phyloP scores from a whole-genome alignment of 768 basidiomycete genomes.

The Amanita polypyramis region DNA sequence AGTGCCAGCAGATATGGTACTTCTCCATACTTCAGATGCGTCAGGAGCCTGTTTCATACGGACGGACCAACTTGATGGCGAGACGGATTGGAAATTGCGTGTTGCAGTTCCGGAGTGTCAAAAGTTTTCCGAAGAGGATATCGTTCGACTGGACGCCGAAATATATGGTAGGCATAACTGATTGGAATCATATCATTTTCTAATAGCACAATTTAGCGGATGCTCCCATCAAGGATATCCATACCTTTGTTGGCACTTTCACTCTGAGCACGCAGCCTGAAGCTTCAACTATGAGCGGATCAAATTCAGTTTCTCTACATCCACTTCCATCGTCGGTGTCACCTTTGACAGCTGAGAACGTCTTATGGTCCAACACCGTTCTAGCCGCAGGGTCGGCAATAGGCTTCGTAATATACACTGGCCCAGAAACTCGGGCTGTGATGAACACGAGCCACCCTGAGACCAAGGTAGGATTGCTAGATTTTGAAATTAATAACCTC shows the following conservation, averaged over 20 bases:
- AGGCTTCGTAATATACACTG: conserved; percentile 91
- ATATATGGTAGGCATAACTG: conserved; percentile 58
- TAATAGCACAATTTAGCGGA: conserved; percentile 53
- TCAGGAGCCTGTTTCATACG: conserved; percentile 95
- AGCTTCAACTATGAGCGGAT: conserved; percentile 14
- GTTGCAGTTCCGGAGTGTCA: conserved; percentile 83
- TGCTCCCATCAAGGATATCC: conserved; percentile 93
- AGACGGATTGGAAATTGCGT: conserved; percentile 97
- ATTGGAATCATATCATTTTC: neutral
- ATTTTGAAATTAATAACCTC: conserved; percentile 89
- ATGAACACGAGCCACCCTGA: conserved; percentile 98
- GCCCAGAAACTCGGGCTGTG: conserved; percentile 89
- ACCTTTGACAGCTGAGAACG: conserved; percentile 90
- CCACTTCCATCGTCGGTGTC: conserved; percentile 48
- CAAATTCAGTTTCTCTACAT: conserved; percentile 26
- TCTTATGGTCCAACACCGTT: conserved; percentile 96
- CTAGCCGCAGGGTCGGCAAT: conserved; percentile 90
- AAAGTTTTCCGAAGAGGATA: conserved; percentile 42
- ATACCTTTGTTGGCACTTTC: conserved; percentile 89
- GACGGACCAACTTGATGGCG: conserved; percentile 96
- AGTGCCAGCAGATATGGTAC: conserved; percentile 88
- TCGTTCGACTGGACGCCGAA: conserved; percentile 72
- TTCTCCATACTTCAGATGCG: conserved; percentile 79
- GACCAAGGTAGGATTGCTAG: conserved; percentile 87
- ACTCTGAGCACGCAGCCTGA: conserved; percentile 49